Conservation (phyloP, 768 basidiomycete genomes). For the Trametes elegans region DNA sequence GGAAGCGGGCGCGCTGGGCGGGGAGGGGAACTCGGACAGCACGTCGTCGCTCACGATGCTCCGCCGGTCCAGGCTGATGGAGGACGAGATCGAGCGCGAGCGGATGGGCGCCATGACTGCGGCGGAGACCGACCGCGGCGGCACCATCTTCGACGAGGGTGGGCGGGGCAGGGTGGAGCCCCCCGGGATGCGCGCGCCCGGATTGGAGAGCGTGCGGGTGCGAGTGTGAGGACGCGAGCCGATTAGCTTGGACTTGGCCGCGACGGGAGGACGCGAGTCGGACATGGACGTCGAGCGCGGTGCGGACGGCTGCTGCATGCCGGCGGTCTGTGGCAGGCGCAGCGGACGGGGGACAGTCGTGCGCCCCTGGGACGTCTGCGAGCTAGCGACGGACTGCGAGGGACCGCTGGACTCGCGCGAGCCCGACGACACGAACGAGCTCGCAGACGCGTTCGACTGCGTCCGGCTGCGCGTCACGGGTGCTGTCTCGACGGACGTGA, state of each 20-base stretch:
- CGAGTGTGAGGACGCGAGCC: background rate
- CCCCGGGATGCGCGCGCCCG: conserved; percentile 2
- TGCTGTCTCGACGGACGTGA: conserved; percentile 2
- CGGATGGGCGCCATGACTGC: conserved; percentile 12
- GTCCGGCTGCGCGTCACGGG: conserved; percentile 5
- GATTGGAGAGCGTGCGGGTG: conserved; percentile 17
- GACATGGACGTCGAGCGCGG: conserved; percentile 13
- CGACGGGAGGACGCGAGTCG: conserved; percentile 5
- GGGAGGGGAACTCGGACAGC: conserved; percentile 11
- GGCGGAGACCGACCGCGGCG: conserved; percentile 9
- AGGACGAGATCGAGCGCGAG: conserved; percentile 1
- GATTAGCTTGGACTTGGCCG: background rate
- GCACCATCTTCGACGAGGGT: background rate
- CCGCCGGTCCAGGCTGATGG: background rate
- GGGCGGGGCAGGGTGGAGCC: background rate
- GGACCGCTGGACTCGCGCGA: conserved; percentile 15
- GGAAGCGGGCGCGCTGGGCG: background rate
- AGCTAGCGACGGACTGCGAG: conserved; percentile 13
- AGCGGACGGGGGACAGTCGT: conserved; percentile 24
- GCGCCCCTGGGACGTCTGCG: conserved; percentile 6
- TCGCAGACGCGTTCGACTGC: conserved; percentile 17
- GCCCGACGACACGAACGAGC: conserved; percentile 10
- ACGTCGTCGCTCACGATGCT: background rate
- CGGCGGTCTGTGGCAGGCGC: conserved; percentile 23
- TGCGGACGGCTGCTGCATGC: background rate